Percentiles rank a stretch among this genome's conserved stretches.
Evolutionary conservation across 257 asterid species (phyloP).

Genomic region (Verbascum thapsus): DNA sequence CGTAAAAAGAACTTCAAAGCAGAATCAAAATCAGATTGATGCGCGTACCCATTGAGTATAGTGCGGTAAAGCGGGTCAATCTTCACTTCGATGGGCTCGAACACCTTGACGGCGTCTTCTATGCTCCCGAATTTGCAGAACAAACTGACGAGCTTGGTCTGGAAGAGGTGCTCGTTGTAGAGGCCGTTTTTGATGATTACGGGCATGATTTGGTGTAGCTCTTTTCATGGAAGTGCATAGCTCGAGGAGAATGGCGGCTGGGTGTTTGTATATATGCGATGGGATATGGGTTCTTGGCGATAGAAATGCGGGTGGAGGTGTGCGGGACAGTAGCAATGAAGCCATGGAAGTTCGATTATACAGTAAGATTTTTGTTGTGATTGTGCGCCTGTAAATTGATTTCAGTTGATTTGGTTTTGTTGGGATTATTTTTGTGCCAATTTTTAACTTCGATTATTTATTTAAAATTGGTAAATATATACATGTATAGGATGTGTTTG

Average conservation of each 20-base stretch:
- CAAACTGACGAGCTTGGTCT: slow-evolving; percentile 78
- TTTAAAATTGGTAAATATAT: no score
- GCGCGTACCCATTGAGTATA: slow-evolving; percentile 67
- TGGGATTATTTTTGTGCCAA: no score
- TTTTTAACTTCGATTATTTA: no score
- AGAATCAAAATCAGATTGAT: slow-evolving; percentile 39
- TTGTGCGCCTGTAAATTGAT: no score
- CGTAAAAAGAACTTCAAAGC: slow-evolving; percentile 60
- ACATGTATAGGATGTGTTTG: no score
- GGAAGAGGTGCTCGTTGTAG: slow-evolving; percentile 67
- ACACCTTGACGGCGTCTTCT: slow-evolving; percentile 67
- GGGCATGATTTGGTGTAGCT: slow-evolving; percentile 79
- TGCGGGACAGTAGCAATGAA: slow-evolving; percentile 36
- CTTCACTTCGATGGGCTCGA: slow-evolving; percentile 62
- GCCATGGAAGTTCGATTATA: slow-evolving; percentile 42
- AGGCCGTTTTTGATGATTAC: slow-evolving; percentile 70
- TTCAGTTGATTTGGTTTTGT: no score
- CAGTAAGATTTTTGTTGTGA: no score
- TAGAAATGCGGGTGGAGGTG: slow-evolving; percentile 39
- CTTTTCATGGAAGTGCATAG: slow-evolving; percentile 66
- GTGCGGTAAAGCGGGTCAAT: slow-evolving; percentile 73
- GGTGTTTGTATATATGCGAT: slow-evolving; percentile 66
- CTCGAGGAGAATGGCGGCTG: slow-evolving; percentile 78
- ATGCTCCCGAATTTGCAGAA: slow-evolving; percentile 78
- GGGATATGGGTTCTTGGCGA: slow-evolving; percentile 65